Base-by-base conservation (phyloP, 2,329 filamentous ascomycete genomes). In the Sporothrix euskadiensis region DNA sequence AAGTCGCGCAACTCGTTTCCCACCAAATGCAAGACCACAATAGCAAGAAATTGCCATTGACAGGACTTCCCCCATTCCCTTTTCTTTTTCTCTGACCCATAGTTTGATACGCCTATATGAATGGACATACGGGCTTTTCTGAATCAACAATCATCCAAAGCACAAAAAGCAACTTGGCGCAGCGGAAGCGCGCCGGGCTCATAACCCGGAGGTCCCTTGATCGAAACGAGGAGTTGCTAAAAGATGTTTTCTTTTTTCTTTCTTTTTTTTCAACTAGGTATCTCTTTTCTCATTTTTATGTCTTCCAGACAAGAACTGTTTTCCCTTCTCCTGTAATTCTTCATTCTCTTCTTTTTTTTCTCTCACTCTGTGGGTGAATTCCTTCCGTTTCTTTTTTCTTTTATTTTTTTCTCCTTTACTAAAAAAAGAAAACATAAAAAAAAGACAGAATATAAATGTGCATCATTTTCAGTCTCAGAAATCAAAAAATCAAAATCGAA, bases 181-280 rank as follows among this genome's bases (percentile, higher is more conserved):
- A 74, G 73, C 66, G 73, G 73, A 74, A 74, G 73, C 73, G 73
- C 73, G 73, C 73, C 73, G 73, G 73, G 73, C 73, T 74, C 73
- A 74, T 74, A 74, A 74, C 73, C 73, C 73, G 73, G 73, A 74
- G 73, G 73, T 74, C 73, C 73, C 73, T 74, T 72, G 73, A 74
- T 74, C 73, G 73, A 74, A 74, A 74, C 73, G 70, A 74, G 73
- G 73, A 74, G 70, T 74, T 74, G 73, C 73, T 74, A 74, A 41
- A 41, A 35, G 14, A 22, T 54, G 10, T 2, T 65, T 59, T 59
- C 30, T 49, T 72, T 74, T 71, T 66, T 39, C 54, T 57, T 61
- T 6, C 22, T 56, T 10, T 19, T 54, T 0, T 47, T 5, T 3
- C 32, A 10, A 41, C 41, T 0, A 14, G 26, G 26, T 26, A 2